Evolutionary conservation across 805 yeast species (phyloP), one percentile per base, ranked within the genome.

Genomic region (Kazachstania taianensis): DNA sequence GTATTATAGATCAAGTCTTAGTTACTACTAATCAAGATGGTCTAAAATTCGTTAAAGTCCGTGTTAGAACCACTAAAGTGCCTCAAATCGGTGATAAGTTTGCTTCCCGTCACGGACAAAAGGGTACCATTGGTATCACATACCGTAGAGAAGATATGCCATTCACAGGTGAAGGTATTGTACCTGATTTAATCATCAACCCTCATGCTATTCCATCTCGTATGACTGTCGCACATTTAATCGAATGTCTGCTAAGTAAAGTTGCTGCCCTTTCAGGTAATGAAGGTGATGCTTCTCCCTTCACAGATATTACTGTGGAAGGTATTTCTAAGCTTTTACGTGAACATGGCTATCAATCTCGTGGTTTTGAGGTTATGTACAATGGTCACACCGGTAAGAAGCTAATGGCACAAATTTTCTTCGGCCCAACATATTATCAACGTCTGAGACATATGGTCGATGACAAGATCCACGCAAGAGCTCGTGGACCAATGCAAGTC

Each of bases 161-260:
- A 20, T 92, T 92, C 61, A 79, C 94, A 7, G 71, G 84, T 3
- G 94, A 89, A 61, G 99, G 99, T 61, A 63, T 89, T 57, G 96
- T 89, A 26, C 99, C 99, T 6, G 99, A 92, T 66, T 70, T 92
- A 57, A 85, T 92, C 53, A 92, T 92, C 59, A 92, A 92, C 62
- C 99, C 99, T 2, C 99, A 92, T 65, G 98, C 97, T 57, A 92
- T 92, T 73, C 99, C 99, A 49, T 92, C 99, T 40, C 96, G 99
- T 74, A 92, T 92, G 99, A 92, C 99, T 28, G 98, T 92, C 42
- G 99, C 98, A 33, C 97, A 92, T 70, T 80, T 92, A 70, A 89
- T 92, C 63, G 99, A 92, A 70, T 92, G 98, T 81, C 69, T 92
- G 61, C 69, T 92, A 51, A 81, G 94, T 34, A 92, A 92, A 65